These are phyloP conservation scores for Aspergillus wentii DNA, from an alignment of 495 filamentous ascomycete species.

Conservation along the genomic window DNA sequence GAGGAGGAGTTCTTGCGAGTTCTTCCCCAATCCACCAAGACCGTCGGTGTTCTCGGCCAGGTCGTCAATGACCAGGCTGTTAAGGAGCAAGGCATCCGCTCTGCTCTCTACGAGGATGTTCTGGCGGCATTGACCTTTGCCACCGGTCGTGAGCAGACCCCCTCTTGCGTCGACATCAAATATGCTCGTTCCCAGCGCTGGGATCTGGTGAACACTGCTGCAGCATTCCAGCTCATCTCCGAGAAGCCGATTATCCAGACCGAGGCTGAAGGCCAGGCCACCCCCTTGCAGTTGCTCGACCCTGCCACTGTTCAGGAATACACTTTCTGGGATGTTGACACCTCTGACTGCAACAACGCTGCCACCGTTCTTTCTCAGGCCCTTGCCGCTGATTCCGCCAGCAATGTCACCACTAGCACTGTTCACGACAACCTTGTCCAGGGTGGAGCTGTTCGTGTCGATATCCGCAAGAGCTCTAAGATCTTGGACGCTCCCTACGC, in stretches of 20 bases:
- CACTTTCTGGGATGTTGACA: slow-evolving; percentile 89
- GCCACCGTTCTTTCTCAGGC: slow-evolving; percentile 64
- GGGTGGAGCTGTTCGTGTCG: slow-evolving; percentile 78
- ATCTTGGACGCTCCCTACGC: slow-evolving; percentile 79
- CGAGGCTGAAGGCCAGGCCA: slow-evolving; percentile 21
- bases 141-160: slow-evolving; percentile 52
- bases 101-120: slow-evolving; percentile 83
- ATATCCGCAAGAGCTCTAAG: slow-evolving; percentile 79
- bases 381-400: slow-evolving; percentile 67
- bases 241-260: slow-evolving; percentile 51
- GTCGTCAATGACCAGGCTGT: slow-evolving; percentile 50
- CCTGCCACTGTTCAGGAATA: slow-evolving; percentile 64
- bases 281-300: slow-evolving; percentile 43
- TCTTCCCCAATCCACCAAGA: slow-evolving; percentile 69
- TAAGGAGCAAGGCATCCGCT: slow-evolving; percentile 67
- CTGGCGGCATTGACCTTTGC: slow-evolving; percentile 79
- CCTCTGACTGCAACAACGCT: slow-evolving; percentile 59
- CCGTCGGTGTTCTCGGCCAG: slow-evolving; percentile 64
- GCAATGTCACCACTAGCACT: slow-evolving; percentile 71
- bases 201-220: slow-evolving; percentile 72
- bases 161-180: slow-evolving; percentile 74
- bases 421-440: slow-evolving; percentile 81
- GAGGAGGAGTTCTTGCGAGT: slow-evolving; percentile 86
- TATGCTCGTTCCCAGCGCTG: slow-evolving; percentile 77
- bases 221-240: slow-evolving; percentile 58